Evolutionary conservation across 495 filamentous ascomycete species (phyloP).

Genomic region (Hypoxylon subgilvum): DNA sequence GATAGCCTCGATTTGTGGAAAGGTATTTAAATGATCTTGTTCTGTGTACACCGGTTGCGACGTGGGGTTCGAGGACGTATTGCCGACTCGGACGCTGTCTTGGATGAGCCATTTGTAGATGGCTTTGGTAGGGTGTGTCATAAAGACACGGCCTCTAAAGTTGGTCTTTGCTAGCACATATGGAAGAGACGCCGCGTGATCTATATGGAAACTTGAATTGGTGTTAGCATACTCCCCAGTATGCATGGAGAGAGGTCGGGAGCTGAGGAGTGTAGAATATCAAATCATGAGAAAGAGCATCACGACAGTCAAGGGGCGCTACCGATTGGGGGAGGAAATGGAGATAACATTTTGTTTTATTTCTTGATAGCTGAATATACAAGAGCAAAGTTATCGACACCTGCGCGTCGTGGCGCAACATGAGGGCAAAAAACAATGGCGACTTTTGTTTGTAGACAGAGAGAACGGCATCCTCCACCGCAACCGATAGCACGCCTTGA

Average conservation of each 20-base stretch:
- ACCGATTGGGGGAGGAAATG: conserved; percentile 31
- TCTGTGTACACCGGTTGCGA: conserved; percentile 86
- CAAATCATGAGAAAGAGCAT: conserved; percentile 18
- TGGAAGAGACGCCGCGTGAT: conserved; percentile 93
- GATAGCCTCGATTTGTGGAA: conserved; percentile 92
- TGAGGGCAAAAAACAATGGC: neutral
- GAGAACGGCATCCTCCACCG: conserved; percentile 12
- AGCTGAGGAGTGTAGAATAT: neutral
- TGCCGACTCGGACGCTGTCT: conserved; percentile 87
- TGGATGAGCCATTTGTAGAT: conserved; percentile 99
- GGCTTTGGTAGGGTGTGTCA: conserved; percentile 98
- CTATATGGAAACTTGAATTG: conserved; percentile 85
- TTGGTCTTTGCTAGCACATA: conserved; percentile 98
- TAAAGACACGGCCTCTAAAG: conserved; percentile 95
- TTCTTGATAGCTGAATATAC: conserved; percentile 45
- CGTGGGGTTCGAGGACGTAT: conserved; percentile 77
- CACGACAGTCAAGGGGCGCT: conserved; percentile 24
- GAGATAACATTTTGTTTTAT: conserved; percentile 39
- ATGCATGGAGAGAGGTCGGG: conserved; percentile 8
- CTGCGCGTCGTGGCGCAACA: conserved; percentile 3
- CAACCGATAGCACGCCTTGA: conserved; percentile 30
- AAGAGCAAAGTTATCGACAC: conserved; percentile 18
- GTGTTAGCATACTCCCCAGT: conserved; percentile 39
- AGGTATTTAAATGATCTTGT: conserved; percentile 89
- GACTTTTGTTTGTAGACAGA: conserved; percentile 3